These are phyloP conservation scores for Ehretia macrophylla DNA, from an alignment of 257 asterid species.

Conservation along the genomic window DNA sequence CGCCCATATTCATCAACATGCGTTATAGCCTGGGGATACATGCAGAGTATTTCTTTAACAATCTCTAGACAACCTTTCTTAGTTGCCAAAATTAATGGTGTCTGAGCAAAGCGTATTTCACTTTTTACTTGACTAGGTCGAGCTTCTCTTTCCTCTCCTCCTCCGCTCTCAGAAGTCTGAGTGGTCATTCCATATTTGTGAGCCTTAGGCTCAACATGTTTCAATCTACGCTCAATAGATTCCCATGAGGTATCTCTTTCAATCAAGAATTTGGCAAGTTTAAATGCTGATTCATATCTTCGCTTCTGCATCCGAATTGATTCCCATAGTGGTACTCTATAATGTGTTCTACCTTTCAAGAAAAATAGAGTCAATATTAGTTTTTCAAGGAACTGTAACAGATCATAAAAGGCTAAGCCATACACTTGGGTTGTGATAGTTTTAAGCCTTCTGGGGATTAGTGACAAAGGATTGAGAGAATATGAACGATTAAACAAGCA, in stretches of 20 bases:
- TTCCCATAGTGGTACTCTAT: slow-evolving; percentile 10
- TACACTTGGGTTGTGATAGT: too few species aligned
- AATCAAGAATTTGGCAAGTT: slow-evolving; percentile 18
- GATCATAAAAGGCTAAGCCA: too few species aligned
- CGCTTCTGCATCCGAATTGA: slow-evolving; percentile 5
- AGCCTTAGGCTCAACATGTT: background rate
- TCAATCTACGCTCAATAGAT: background rate
- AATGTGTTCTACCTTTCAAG: slow-evolving; percentile 2
- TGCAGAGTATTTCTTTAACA: slow-evolving; percentile 9
- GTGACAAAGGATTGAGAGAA: too few species aligned
- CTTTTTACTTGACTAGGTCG: background rate
- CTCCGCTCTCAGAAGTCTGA: background rate
- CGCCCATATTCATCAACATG: slow-evolving; percentile 13
- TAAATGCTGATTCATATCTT: slow-evolving; percentile 5
- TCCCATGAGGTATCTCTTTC: slow-evolving; percentile 14
- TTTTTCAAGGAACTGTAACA: too few species aligned
- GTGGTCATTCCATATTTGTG: slow-evolving; percentile 2
- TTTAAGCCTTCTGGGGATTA: too few species aligned
- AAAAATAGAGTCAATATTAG: too few species aligned
- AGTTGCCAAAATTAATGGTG: slow-evolving; percentile 16
- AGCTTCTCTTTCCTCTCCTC: too few species aligned
- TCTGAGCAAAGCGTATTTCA: background rate
- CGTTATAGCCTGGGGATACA: slow-evolving; percentile 15
- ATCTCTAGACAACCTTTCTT: slow-evolving; percentile 15
- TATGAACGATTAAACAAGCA: too few species aligned